phyloP scores from a whole-genome alignment of 371 early-diverging fungal species.

The Capniomyces stellatus region DNA sequence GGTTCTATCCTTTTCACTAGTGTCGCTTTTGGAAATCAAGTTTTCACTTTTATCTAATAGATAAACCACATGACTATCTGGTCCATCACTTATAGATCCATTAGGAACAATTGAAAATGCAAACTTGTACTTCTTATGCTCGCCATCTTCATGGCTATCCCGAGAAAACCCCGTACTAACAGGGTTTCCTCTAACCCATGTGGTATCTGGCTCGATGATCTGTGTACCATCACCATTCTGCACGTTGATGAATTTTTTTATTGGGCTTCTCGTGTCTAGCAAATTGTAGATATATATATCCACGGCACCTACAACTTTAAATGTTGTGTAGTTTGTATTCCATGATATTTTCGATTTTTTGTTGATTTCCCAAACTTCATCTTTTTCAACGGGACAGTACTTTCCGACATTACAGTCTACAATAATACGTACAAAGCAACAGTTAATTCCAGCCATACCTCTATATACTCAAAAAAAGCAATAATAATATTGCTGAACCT shows the following conservation, averaged over 20 bases:
- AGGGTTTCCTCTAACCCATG: background rate
- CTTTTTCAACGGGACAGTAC: background rate
- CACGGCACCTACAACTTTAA: background rate
- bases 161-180: background rate
- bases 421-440: too few species aligned
- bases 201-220: background rate
- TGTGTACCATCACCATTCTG: background rate
- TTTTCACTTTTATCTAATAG: background rate
- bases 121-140: background rate
- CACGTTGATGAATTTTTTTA: background rate
- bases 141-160: background rate
- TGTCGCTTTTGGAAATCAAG: background rate
- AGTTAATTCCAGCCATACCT: too few species aligned
- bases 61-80: background rate
- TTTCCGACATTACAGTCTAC: background rate
- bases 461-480: too few species aligned
- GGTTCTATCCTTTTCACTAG: too few species aligned
- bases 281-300: constrained; percentile 1
- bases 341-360: background rate
- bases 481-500: too few species aligned
- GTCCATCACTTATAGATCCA: background rate
- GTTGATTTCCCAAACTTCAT: background rate
- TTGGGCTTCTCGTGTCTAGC: background rate
- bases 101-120: background rate
- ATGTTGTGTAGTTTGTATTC: background rate